Evolutionary conservation across 306 rosid genomes (phyloP).

Genomic region (Alnus glutinosa): DNA sequence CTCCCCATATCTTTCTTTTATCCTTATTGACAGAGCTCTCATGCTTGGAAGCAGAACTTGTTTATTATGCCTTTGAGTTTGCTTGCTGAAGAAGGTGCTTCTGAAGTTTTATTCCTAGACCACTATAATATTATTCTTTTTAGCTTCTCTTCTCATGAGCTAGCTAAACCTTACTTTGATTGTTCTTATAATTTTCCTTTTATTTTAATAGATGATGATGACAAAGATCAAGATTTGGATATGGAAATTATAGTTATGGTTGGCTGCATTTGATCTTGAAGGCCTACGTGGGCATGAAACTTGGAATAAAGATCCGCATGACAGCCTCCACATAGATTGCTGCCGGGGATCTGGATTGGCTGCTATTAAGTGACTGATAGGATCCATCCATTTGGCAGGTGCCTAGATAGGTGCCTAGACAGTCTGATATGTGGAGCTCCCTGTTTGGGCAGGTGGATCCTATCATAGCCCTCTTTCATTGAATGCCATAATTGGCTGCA

Average conservation of each 20-base stretch:
- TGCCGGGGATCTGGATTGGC: no score
- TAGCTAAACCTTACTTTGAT: background rate
- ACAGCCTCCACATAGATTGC: no score
- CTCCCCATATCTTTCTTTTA: conserved; percentile 4
- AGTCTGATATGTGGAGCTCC: no score
- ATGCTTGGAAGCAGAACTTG: conserved; percentile 24
- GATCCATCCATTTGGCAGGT: no score
- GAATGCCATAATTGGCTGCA: no score
- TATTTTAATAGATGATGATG: background rate
- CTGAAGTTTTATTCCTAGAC: conserved; percentile 37
- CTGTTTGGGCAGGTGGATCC: no score
- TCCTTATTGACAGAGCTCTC: conserved; percentile 67
- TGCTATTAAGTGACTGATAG: no score
- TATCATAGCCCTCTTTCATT: no score
- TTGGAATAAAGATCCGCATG: no score
- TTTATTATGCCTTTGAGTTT: conserved; percentile 28
- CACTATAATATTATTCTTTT: background rate
- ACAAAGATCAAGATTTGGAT: background rate
- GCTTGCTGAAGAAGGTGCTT: conserved; percentile 42
- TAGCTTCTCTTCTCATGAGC: background rate
- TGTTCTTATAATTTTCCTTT: background rate
- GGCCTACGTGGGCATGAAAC: no score
- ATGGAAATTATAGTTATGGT: background rate
- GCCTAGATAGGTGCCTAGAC: no score
- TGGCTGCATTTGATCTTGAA: background rate